Base-by-base conservation (phyloP, 2,329 filamentous ascomycete genomes). In the Exophiala phaeomuriformis region DNA sequence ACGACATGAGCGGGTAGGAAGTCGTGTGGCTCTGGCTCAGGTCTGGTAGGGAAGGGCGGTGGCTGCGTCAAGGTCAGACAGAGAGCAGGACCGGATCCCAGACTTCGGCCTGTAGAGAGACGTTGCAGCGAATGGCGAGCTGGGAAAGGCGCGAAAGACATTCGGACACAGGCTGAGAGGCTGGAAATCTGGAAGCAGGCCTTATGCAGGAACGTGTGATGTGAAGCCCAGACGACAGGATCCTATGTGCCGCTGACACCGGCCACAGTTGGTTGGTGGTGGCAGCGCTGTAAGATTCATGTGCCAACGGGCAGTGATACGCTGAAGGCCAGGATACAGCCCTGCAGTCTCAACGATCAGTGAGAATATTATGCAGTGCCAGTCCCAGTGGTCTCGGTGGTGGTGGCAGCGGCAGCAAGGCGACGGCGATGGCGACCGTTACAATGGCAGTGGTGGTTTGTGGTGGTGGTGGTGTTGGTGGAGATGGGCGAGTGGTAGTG, bases 141-240 rank as follows among this genome's bases (percentile, higher is more conserved):
- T 41, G 31, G 28, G 36, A 37, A 36, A 45, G 29, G 36, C 53
- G 52, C 49, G 42, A 41, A 35, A 43, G 10, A 45, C 43, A 31
- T 44, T 49, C 33, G 28, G 33, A 51, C 37, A 32, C 9, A 9
- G 19, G 47, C 28, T 45, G 37, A 32, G 7, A 43, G 43, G 30
- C 8, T n/a, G 31, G 46, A 39, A 4, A 27, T 7, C 49, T 37
- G 32, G 40, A 36, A 19, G 45, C 30, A 33, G 39, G 49, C 53
- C 54, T 56, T 56, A 56, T 57, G 54, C 55, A 53, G 55, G 55
- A 57, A 57, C 55, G 40, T 51, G 47, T 49, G 44, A 48, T 51
- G 42, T 48, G 50, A 47, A 45, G n/a, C 37, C 47, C 19, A n/a
- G 32, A 10, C 12, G 4, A 47, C 27, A 10, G 9, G 19, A 7